Conservation (phyloP, 768 basidiomycete species). For the Suillus luteus region DNA sequence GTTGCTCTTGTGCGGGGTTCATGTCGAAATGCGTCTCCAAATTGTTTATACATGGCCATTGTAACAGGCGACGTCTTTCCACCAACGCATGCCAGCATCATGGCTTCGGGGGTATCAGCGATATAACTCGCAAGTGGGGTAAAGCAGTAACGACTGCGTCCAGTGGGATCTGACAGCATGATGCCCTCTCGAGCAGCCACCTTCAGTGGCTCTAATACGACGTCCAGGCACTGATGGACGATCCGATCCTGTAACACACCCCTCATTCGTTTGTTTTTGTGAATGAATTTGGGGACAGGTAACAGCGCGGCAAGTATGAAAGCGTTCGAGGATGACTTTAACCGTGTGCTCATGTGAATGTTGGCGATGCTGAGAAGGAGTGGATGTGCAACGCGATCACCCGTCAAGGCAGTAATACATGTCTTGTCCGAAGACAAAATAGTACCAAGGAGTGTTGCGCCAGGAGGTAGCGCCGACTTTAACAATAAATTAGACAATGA, state of each 20-base stretch:
- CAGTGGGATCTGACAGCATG: no score
- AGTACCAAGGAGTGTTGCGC: constrained; percentile 24
- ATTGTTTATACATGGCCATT: no score
- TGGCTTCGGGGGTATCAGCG: no score
- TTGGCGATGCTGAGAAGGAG: constrained; percentile 35
- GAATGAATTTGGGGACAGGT: constrained; percentile 21
- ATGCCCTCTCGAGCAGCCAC: constrained; percentile 18
- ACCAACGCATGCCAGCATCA: no score
- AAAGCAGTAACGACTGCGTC: no score
- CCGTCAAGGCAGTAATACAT: constrained; percentile 31
- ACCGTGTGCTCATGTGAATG: constrained; percentile 27
- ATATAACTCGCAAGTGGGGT: no score
- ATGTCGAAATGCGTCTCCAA: no score
- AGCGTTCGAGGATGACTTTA: constrained; percentile 28
- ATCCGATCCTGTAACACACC: constrained; percentile 23
- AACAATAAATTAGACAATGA: not conserved
- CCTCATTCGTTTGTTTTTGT: constrained; percentile 15
- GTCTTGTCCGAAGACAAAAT: constrained; percentile 38
- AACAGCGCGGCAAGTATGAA: constrained; percentile 30
- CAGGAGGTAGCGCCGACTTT: constrained; percentile 19
- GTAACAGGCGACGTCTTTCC: no score
- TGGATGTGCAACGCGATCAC: constrained; percentile 31
- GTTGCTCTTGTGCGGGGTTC: no score
- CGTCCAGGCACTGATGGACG: constrained; percentile 23
- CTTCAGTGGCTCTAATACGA: constrained; percentile 20